phyloP scores from a whole-genome alignment of 1,139 yeast species.

The Magnusiomyces magnusii region DNA sequence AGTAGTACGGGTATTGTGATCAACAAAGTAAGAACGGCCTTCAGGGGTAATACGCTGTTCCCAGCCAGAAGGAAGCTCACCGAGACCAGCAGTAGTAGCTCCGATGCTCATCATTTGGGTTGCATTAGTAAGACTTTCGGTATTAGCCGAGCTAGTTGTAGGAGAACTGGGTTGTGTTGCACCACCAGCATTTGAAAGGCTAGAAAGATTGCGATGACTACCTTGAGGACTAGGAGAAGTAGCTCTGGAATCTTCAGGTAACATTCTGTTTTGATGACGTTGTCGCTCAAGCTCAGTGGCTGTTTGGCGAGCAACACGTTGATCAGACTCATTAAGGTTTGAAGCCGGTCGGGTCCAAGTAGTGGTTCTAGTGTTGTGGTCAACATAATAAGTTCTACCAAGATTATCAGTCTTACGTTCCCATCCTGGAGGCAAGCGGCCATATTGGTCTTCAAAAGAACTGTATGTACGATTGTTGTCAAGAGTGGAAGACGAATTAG shows the following conservation, averaged over 20 bases:
- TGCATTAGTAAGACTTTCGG: conserved; percentile 33
- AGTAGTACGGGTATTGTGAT: conserved; percentile 96
- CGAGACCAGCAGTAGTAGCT: conserved; percentile 90
- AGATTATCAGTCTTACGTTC: conserved; percentile 96
- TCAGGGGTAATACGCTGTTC: conserved; percentile 97
- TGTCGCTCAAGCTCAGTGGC: conserved; percentile 82
- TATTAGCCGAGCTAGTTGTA: conserved; percentile 53
- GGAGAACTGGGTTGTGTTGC: conserved; percentile 16
- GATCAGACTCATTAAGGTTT: conserved; percentile 37
- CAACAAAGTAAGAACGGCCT: conserved; percentile 97
- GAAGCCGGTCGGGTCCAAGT: conserved; percentile 95
- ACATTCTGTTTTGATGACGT: conserved; percentile 83
- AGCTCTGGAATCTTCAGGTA: conserved; percentile 56
- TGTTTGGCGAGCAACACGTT: conserved; percentile 40
- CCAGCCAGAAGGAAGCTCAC: conserved; percentile 98
- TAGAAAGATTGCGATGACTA: neutral
- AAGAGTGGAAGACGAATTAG: conserved; percentile 22
- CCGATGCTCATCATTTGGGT: conserved; percentile 51
- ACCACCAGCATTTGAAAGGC: neutral
- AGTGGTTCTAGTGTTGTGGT: conserved; percentile 94
- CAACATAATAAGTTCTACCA: conserved; percentile 96
- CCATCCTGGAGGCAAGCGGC: conserved; percentile 98
- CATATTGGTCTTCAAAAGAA: conserved; percentile 95
- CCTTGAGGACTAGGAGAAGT: conserved; percentile 22
- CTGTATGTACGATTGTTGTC: conserved; percentile 27